Conservation (phyloP, 495 filamentous ascomycete species). For the Bacidia gigantensis region DNA sequence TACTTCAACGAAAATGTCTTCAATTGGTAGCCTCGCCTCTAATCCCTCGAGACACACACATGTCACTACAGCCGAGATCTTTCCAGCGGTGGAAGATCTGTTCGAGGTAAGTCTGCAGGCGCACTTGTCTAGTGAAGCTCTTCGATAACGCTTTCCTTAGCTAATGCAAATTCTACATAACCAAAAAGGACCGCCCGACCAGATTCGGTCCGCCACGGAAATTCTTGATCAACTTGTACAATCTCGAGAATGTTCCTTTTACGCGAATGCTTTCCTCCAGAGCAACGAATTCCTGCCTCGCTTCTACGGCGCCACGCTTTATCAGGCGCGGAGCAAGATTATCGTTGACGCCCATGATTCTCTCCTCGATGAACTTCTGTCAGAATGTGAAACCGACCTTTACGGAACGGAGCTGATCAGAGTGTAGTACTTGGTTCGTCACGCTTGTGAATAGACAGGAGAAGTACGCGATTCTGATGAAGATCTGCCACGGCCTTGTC, state of each 20-base stretch:
- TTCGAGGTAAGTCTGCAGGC: neutral
- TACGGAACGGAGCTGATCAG: slow-evolving; percentile 44
- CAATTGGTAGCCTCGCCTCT: too few species aligned
- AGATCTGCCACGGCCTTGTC: slow-evolving; percentile 71
- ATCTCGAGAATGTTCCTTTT: slow-evolving; percentile 67
- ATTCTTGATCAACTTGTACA: slow-evolving; percentile 65
- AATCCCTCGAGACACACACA: too few species aligned
- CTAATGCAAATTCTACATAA: slow-evolving; percentile 56
- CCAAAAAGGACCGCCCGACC: slow-evolving; percentile 41
- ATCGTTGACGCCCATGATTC: slow-evolving; percentile 74
- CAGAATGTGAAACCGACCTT: slow-evolving; percentile 18
- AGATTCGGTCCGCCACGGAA: slow-evolving; percentile 56
- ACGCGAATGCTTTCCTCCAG: slow-evolving; percentile 59
- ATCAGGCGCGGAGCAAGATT: slow-evolving; percentile 39
- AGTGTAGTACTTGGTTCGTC: slow-evolving; percentile 40
- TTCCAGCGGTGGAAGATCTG: neutral
- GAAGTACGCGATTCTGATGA: slow-evolving; percentile 55
- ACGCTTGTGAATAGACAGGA: slow-evolving; percentile 43
- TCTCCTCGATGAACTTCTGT: neutral
- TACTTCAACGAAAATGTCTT: too few species aligned
- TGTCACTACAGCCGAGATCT: too few species aligned
- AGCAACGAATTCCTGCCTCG: slow-evolving; percentile 55
- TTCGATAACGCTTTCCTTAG: slow-evolving; percentile 21
- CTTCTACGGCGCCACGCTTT: slow-evolving; percentile 73
- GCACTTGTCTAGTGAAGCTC: too few species aligned